Conservation (phyloP, 2,329 filamentous ascomycete genomes). For the Colletotrichum truncatum region DNA sequence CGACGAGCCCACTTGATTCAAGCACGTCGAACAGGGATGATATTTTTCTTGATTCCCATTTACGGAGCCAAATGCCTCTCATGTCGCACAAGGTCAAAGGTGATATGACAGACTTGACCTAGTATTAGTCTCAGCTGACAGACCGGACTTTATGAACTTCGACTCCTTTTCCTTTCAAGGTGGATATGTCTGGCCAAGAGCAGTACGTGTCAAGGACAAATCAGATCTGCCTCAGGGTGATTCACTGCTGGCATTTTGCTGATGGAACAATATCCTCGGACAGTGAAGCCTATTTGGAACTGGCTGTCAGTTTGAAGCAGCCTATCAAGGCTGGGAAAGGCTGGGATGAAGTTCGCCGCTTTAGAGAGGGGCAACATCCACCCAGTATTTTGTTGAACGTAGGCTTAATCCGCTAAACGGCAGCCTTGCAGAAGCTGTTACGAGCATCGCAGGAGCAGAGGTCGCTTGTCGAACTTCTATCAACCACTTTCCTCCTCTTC, state of each 20-base stretch:
- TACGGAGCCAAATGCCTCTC: not conserved
- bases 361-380: not conserved
- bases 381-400: not conserved
- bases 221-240: not conserved
- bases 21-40: not conserved
- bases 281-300: not conserved
- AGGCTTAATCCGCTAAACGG: not conserved
- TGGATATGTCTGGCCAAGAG: not conserved
- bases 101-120: not conserved
- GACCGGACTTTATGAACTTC: not conserved
- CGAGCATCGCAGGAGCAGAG: not conserved
- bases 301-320: not conserved
- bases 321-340: not conserved
- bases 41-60: not conserved
- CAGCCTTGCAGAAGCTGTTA: constrained; percentile 22
- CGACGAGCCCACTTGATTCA: not conserved
- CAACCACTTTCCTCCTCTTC: not conserved
- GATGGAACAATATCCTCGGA: not conserved
- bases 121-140: not conserved
- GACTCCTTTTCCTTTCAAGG: not conserved
- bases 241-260: not conserved
- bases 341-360: not conserved
- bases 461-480: not conserved
- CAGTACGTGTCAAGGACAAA: not conserved
- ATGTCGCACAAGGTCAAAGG: not conserved